A percentile compares a stretch with the other conserved stretches of the same genome.
phyloP scores from a whole-genome alignment of 2,329 filamentous ascomycete species.

The Bipolaris cookei region DNA sequence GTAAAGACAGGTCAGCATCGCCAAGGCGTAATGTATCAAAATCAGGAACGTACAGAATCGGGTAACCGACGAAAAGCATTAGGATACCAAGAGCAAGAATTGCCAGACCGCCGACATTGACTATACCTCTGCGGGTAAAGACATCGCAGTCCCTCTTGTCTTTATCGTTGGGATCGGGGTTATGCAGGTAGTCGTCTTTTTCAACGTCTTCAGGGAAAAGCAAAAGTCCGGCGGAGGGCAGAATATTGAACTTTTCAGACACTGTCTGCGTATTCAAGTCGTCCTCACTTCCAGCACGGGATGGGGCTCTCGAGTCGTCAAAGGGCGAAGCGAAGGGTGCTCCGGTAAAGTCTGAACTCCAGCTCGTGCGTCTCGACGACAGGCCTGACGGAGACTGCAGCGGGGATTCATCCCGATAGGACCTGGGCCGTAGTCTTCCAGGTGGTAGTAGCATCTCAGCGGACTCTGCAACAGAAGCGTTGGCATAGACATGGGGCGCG shows the following conservation, averaged over 20 bases:
- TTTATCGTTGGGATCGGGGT: slow-evolving; percentile 70
- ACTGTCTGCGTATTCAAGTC: slow-evolving; percentile 75
- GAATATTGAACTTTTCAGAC: slow-evolving; percentile 75
- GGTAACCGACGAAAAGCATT: slow-evolving; percentile 71
- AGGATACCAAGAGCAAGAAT: slow-evolving; percentile 67
- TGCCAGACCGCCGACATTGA: slow-evolving; percentile 68
- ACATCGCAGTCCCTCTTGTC: slow-evolving; percentile 68
- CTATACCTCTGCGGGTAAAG: slow-evolving; percentile 67
- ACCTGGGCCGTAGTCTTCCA: slow-evolving; percentile 55
- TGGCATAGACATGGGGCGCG: slow-evolving; percentile 44
- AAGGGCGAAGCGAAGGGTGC: slow-evolving; percentile 62
- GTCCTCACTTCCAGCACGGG: slow-evolving; percentile 68
- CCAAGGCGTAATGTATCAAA: not conserved
- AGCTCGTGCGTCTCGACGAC: slow-evolving; percentile 69
- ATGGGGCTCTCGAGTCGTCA: slow-evolving; percentile 65
- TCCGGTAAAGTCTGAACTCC: slow-evolving; percentile 66
- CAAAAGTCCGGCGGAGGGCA: slow-evolving; percentile 69
- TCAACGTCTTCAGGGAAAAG: slow-evolving; percentile 75
- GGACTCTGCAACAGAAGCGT: slow-evolving; percentile 50
- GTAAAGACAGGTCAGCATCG: slow-evolving; percentile 18
- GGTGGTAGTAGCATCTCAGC: slow-evolving; percentile 60
- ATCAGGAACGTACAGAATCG: slow-evolving; percentile 65
- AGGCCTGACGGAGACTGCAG: slow-evolving; percentile 59
- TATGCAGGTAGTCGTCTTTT: slow-evolving; percentile 75
- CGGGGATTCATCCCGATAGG: slow-evolving; percentile 60